Evolutionary conservation across 2,329 filamentous ascomycete species (phyloP), one percentile per base, ranked within the genome.

Genomic region (Fusarium tjaetaba): DNA sequence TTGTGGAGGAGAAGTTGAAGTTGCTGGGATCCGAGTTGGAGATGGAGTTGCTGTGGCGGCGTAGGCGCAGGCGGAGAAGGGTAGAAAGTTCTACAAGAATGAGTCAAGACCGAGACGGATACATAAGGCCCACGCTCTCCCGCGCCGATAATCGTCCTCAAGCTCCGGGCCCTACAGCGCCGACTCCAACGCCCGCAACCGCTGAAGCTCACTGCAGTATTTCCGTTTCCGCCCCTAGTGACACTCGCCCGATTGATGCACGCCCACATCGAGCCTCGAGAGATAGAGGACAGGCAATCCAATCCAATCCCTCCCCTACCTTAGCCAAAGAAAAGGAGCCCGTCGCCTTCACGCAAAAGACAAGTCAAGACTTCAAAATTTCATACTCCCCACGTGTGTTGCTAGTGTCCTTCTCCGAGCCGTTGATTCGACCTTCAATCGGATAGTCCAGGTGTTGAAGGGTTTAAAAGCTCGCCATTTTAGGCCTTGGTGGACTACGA

Each of bases 11-110:
- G 53, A 74, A 72, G 72, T 64, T 51, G 66, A 69, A 45, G 72
- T 43, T 70, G 70, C 53, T 71, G 68, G 57, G 56, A 58, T 55
- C 57, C 43, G 42, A 68, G 69, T 69, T 69, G 70, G 51, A 65
- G 76, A 60, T 65, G 73, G 59, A 52, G 61, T 30, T 68, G 70
- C 65, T 63, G 70, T 68, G 61, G 76, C 53, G 61, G 69, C 70
- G 70, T 46, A 28, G 43, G 43, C 58, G 76, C 55, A 59, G 65
- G 41, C 58, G 58, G 65, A 49, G 49, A 61, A 48, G 58, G 43
- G 79, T 85, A 80, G 83, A 85, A 85, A 82, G 76, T 85, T 85
- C 82, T 84, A 84, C 82, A 84, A 84, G 81, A 79, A 78, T 83
- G 82, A 83, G 81, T 83, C 83, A 82, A 81, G 70, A 66, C 52